A percentile compares a stretch with the other conserved stretches of the same genome.
phyloP scores from a whole-genome alignment of 768 basidiomycete genomes.

The Roridomyces roridus region DNA sequence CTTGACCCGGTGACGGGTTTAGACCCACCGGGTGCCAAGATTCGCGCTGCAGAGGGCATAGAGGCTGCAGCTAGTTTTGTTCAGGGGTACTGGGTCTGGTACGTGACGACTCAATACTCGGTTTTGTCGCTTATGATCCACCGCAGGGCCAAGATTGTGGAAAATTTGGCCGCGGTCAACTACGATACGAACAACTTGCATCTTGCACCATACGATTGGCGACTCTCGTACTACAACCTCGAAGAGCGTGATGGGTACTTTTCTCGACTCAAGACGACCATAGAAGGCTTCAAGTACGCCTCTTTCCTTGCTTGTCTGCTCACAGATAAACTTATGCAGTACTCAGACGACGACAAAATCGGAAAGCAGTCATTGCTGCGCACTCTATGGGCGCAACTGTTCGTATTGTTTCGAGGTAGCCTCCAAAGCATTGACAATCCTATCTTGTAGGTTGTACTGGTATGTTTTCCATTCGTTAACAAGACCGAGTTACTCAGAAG shows the following conservation, averaged over 20 bases:
- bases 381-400: conserved; percentile 90
- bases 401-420: conserved; percentile 27
- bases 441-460: conserved; percentile 52
- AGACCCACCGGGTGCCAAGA: conserved; percentile 84
- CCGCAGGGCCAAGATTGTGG: conserved; percentile 85
- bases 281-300: conserved; percentile 78
- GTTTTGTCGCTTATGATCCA: neutral
- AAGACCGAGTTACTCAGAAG: conserved; percentile 2
- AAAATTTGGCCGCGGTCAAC: conserved; percentile 91
- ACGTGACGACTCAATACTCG: conserved; percentile 16
- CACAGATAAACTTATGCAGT: neutral
- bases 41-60: conserved; percentile 91
- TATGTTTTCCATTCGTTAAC: conserved; percentile 35
- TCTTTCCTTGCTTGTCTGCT: neutral
- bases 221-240: conserved; percentile 85
- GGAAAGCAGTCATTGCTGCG: conserved; percentile 83
- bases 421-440: neutral
- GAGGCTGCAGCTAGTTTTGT: conserved; percentile 88
- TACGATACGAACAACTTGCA: conserved; percentile 92
- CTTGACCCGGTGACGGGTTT: conserved; percentile 92
- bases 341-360: conserved; percentile 66
- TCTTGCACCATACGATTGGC: conserved; percentile 92
- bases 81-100: conserved; percentile 96
- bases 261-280: conserved; percentile 77
- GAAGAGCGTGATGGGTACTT: conserved; percentile 93